These are phyloP conservation scores for Tubosaeta sp. DNA, from an alignment of 768 basidiomycete species.

Conservation along the genomic window DNA sequence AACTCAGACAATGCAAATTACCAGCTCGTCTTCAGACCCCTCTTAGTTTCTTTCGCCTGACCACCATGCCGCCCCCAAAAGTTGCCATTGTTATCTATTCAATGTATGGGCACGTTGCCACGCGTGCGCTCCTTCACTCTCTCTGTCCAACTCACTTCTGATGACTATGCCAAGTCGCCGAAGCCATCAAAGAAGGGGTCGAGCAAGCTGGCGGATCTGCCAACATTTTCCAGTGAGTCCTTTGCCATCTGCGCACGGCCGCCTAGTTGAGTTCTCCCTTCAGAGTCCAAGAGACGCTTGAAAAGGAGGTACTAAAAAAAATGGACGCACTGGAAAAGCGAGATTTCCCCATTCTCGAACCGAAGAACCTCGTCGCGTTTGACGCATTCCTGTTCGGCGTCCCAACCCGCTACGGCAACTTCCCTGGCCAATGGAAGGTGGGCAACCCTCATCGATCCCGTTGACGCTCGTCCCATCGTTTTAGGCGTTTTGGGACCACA, in stretches of 20 bases:
- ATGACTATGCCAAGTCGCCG: conserved; percentile 48
- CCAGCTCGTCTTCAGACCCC: background rate
- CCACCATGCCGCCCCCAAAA: conserved; percentile 45
- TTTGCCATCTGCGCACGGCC: background rate
- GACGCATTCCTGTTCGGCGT: conserved; percentile 78
- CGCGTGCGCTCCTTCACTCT: conserved; percentile 39
- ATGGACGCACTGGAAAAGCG: conserved; percentile 73
- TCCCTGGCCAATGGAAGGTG: conserved; percentile 79
- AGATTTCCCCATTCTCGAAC: conserved; percentile 62
- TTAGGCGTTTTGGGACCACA: conserved; percentile 72
- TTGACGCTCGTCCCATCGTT: background rate
- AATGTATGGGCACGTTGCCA: conserved; percentile 69
- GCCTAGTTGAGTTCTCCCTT: background rate
- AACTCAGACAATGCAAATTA: background rate
- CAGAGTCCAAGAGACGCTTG: conserved; percentile 77
- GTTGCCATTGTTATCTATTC: conserved; percentile 73
- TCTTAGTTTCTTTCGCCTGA: background rate
- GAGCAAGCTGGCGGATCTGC: conserved; percentile 45
- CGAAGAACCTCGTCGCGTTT: conserved; percentile 49
- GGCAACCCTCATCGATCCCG: conserved; percentile 2
- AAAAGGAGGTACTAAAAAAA: conserved; percentile 57
- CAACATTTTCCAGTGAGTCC: conserved; percentile 51
- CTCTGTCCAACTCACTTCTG: background rate
- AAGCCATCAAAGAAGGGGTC: conserved; percentile 45
- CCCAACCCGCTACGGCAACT: conserved; percentile 77